A percentile compares a stretch with the other conserved stretches of the same genome.
Conservation (phyloP, 371 early-diverging fungal genomes). For the Basidiobolus meristosporus region DNA sequence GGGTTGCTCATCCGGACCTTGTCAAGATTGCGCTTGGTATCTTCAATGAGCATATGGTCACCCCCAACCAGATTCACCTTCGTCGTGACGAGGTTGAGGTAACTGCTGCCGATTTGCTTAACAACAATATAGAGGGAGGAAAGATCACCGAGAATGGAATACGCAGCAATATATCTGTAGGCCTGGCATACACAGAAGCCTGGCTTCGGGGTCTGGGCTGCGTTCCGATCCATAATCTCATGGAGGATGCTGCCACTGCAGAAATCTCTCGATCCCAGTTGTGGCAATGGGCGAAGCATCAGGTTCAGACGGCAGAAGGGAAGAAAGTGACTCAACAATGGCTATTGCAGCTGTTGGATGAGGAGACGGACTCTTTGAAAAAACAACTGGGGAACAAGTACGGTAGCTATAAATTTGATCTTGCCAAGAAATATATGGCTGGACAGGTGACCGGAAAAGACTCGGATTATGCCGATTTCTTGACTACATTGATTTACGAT, state of each 20-base stretch:
- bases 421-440: conserved; percentile 58
- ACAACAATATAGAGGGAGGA: conserved; percentile 52
- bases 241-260: conserved; percentile 96
- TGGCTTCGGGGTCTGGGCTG: conserved; percentile 91
- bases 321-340: conserved; percentile 51
- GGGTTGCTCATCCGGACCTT: conserved; percentile 95
- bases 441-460: conserved; percentile 49
- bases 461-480: conserved; percentile 73
- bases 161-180: conserved; percentile 77
- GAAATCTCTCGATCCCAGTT: conserved; percentile 93
- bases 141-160: conserved; percentile 76
- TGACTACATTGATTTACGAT: conserved; percentile 70
- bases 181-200: conserved; percentile 83
- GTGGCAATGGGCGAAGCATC: conserved; percentile 91
- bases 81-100: conserved; percentile 82
- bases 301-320: conserved; percentile 64
- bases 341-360: conserved; percentile 55
- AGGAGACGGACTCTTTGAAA: conserved; percentile 56
- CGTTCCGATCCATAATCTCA: conserved; percentile 90
- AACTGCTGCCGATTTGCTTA: conserved; percentile 60
- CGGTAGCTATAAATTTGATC: conserved; percentile 38
- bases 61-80: conserved; percentile 83
- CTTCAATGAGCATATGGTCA: conserved; percentile 88
- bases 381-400: conserved; percentile 37
- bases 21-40: conserved; percentile 69